phyloP scores from a whole-genome alignment of 768 basidiomycete species.

The Xanthoconium stramineum region DNA sequence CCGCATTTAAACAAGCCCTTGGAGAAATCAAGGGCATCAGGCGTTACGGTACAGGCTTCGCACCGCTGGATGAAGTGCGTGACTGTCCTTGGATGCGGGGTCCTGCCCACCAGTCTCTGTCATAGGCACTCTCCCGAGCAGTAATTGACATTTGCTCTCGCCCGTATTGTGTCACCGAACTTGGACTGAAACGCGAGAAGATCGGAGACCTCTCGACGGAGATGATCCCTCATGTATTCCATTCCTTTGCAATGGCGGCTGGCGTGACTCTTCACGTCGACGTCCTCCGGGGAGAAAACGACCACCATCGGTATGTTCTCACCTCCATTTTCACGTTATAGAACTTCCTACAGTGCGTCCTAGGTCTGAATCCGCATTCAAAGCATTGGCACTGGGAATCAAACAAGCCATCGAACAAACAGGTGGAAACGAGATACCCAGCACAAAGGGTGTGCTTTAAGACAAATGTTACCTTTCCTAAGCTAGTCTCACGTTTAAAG shows the following conservation, averaged over 20 bases:
- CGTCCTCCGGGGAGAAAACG: conserved; percentile 91
- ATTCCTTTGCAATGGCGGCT: conserved; percentile 96
- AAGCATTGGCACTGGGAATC: conserved; percentile 93
- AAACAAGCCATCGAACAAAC: conserved; percentile 91
- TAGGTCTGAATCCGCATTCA: conserved; percentile 97
- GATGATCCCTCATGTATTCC: conserved; percentile 97
- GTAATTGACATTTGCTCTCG: conserved; percentile 98
- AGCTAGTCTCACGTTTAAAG: neutral
- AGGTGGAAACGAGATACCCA: conserved; percentile 87
- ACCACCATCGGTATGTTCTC: conserved; percentile 83
- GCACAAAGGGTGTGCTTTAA: conserved; percentile 92
- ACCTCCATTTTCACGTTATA: neutral
- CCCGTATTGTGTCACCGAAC: conserved; percentile 91
- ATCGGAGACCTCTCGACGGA: conserved; percentile 94
- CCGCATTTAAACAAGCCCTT: conserved; percentile 91
- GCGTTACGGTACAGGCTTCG: conserved; percentile 94
- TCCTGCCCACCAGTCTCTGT: conserved; percentile 2
- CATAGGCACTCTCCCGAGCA: conserved; percentile 87
- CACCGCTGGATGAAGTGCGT: conserved; percentile 90
- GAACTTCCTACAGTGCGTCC: neutral
- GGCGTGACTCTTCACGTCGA: conserved; percentile 94
- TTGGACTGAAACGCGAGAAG: conserved; percentile 85
- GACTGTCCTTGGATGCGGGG: neutral
- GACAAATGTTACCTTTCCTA: neutral
- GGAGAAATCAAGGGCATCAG: conserved; percentile 94